Conservation (phyloP, 2,329 filamentous ascomycete genomes). For the Dactylellina parvicollis region DNA sequence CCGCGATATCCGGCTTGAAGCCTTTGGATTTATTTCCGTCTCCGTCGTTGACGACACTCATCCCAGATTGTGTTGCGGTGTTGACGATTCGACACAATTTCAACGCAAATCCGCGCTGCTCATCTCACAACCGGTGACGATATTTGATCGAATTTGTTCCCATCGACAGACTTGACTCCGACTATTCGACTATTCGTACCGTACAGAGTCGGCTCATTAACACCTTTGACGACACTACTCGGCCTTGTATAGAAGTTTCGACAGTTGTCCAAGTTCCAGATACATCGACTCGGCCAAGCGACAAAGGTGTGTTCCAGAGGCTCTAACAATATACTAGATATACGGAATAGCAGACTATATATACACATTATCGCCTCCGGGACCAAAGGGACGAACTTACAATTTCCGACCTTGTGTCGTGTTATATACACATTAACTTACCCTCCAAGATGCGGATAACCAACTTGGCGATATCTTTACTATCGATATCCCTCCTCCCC, state of each 20-base stretch:
- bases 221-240: too few relatives aligned
- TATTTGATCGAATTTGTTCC: slow-evolving; percentile 37
- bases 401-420: neutral
- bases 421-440: slow-evolving; percentile 4
- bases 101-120: slow-evolving; percentile 51
- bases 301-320: slow-evolving; percentile 16
- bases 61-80: slow-evolving; percentile 37
- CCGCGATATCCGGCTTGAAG: slow-evolving; percentile 18
- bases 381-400: neutral
- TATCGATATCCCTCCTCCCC: slow-evolving; percentile 41
- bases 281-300: neutral
- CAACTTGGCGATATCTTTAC: slow-evolving; percentile 17
- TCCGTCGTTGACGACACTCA: slow-evolving; percentile 9
- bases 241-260: too few relatives aligned
- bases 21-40: neutral
- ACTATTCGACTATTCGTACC: neutral
- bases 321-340: slow-evolving; percentile 27
- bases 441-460: slow-evolving; percentile 37
- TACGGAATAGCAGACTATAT: slow-evolving; percentile 8
- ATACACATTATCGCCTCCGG: slow-evolving; percentile 1
- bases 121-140: neutral
- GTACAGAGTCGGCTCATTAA: too few relatives aligned
- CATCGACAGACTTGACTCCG: neutral
- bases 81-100: slow-evolving; percentile 47
- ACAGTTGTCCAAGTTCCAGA: neutral